phyloP scores from a whole-genome alignment of 1,284 basidiomycete species.

The Pascua sp. region DNA sequence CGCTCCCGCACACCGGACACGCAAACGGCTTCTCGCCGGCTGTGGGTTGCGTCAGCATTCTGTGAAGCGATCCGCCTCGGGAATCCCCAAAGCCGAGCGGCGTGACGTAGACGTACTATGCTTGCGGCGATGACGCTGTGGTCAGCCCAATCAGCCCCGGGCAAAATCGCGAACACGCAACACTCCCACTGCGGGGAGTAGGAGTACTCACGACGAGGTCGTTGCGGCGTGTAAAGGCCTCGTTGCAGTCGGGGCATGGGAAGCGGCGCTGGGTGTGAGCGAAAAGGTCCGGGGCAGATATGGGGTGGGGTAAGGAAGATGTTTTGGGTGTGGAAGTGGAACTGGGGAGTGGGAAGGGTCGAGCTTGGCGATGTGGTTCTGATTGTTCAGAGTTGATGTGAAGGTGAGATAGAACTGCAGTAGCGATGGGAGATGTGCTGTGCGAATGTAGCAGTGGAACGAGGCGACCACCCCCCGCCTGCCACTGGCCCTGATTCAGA shows the following conservation, averaged over 20 bases:
- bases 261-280: constrained; percentile 12
- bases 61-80: neutral
- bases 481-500: too few relatives aligned
- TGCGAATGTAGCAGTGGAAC: too few relatives aligned
- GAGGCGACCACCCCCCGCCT: too few relatives aligned
- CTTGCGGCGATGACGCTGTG: constrained; percentile 19
- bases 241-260: constrained; percentile 18
- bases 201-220: constrained; percentile 13
- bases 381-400: too few relatives aligned
- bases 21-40: constrained; percentile 21
- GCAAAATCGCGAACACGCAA: neutral
- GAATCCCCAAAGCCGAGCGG: too few relatives aligned
- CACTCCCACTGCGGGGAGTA: neutral
- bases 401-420: too few relatives aligned
- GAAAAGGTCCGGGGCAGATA: too few relatives aligned
- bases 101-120: constrained; percentile 10
- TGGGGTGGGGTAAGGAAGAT: too few relatives aligned
- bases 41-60: constrained; percentile 2
- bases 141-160: constrained; percentile 1
- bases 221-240: constrained; percentile 21
- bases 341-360: too few relatives aligned
- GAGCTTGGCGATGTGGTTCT: too few relatives aligned
- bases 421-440: too few relatives aligned
- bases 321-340: too few relatives aligned
- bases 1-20: constrained; percentile 14